These are phyloP conservation scores for Carex pumila DNA, from an alignment of 176 grass and related monocot species.

Conservation along the genomic window DNA sequence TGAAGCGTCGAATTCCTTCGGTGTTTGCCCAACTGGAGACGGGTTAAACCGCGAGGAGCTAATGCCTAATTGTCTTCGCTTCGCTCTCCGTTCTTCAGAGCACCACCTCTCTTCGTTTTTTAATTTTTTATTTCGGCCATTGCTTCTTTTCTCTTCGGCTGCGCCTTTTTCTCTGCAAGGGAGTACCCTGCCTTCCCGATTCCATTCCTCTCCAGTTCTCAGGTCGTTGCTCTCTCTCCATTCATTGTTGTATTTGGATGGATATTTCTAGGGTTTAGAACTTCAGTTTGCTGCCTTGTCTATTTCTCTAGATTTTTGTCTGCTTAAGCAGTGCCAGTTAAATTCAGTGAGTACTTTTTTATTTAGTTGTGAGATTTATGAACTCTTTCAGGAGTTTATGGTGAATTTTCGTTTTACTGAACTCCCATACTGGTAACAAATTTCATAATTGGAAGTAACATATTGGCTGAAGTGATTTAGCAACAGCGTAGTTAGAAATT, in stretches of 20 bases:
- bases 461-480: neutral
- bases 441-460: neutral
- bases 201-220: neutral
- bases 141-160: neutral
- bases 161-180: neutral
- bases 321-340: neutral
- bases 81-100: neutral
- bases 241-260: neutral
- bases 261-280: slow-evolving; percentile 9
- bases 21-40: neutral
- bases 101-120: neutral
- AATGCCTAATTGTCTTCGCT: neutral
- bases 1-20: neutral
- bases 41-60: neutral
- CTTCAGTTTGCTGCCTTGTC: neutral
- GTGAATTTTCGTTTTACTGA: neutral
- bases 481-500: neutral
- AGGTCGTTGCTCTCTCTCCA: neutral
- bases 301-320: neutral
- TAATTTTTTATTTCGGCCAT: neutral
- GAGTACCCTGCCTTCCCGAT: neutral
- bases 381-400: neutral
- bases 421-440: neutral
- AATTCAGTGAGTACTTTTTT: no score
- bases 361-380: neutral